Base-by-base conservation (phyloP, 208 protist species). In the Ichthyophonus hoferi region DNA sequence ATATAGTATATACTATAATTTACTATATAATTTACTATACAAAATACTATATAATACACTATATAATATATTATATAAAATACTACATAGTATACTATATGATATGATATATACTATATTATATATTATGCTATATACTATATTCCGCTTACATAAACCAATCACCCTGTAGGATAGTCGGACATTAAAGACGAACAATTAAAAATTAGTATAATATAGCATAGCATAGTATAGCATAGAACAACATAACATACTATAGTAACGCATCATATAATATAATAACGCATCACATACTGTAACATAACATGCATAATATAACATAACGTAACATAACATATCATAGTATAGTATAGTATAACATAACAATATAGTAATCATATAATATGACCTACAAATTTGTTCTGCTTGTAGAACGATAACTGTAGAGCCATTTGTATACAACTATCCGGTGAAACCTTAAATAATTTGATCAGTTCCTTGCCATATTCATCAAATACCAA, bases 391-490 rank as follows among this genome's bases (percentile, higher is more conserved):
- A 85, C 81, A 85, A 85, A 91, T 89, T 67, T 85, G 39, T 92
- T 87, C 31, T 87, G 3, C 0, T 77, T 41, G 87, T 87, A 86
- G 40, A 86, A 90, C 34, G 92, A 88, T 35, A 93, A 87, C 85
- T 92, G 91, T 2, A 93, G 87, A n/a, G 92, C 92, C 88, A 90
- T 90, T 83, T 94, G 91, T 38, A 90, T 42, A 79, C 90, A 94
- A 39, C 88, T 89, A 58, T 94, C 91, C 2, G 90, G 91, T 33
- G 87, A 91, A 1, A 92, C 76, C 33, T 79, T 17, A 40, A 7
- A 78, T 42, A 84, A 41, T 81, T 92, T 92, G 0, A 92, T 92
- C 33, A 79, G 37, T 76, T 78, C 87, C 82, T 93, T 92, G 79
- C 90, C 88, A 79, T 87, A 93, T 0, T 41, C 33, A 1, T 87